Evolutionary conservation across 495 filamentous ascomycete genomes (phyloP).

Genomic region (Aspergillus avenaceus): DNA sequence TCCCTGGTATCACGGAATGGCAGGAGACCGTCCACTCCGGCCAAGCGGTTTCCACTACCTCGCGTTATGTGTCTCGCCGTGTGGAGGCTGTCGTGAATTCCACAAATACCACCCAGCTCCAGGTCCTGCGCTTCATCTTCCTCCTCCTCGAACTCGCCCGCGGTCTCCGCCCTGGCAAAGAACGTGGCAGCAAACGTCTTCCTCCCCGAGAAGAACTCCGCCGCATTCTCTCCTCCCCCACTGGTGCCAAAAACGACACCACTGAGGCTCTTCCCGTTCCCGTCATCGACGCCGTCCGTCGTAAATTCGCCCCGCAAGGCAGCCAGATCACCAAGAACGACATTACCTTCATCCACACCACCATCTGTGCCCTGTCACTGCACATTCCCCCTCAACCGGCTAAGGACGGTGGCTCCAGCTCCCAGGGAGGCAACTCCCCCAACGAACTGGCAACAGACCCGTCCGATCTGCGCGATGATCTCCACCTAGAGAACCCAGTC

Average conservation of each 20-base stretch:
- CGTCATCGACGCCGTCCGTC: conserved; percentile 62
- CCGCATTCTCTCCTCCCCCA: conserved; percentile 34
- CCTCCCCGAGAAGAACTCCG: conserved; percentile 39
- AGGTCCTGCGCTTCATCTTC: conserved; percentile 59
- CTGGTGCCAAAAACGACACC: conserved; percentile 13
- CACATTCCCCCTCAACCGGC: conserved; percentile 40
- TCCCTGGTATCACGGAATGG: conserved; percentile 70
- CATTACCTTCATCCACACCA: conserved; percentile 60
- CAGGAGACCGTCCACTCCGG: conserved; percentile 58
- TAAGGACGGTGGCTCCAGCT: conserved; percentile 40
- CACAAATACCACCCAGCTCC: conserved; percentile 50
- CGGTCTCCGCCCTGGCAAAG: conserved; percentile 30
- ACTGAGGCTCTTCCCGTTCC: conserved; percentile 45
- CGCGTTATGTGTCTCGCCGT: conserved; percentile 64
- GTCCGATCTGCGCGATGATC: conserved; percentile 69
- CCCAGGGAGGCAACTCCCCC: conserved; percentile 51
- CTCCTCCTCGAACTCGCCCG: conserved; percentile 60
- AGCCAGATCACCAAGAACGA: conserved; percentile 58
- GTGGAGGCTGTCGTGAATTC: conserved; percentile 52
- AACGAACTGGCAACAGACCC: conserved; percentile 78
- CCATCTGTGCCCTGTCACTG: conserved; percentile 63
- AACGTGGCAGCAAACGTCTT: conserved; percentile 35
- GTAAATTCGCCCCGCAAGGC: conserved; percentile 61
- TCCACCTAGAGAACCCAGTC: conserved; percentile 66
- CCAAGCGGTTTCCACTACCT: conserved; percentile 49